Conservation (phyloP, 2,329 filamentous ascomycete species). For the Aspergillus sp. region DNA sequence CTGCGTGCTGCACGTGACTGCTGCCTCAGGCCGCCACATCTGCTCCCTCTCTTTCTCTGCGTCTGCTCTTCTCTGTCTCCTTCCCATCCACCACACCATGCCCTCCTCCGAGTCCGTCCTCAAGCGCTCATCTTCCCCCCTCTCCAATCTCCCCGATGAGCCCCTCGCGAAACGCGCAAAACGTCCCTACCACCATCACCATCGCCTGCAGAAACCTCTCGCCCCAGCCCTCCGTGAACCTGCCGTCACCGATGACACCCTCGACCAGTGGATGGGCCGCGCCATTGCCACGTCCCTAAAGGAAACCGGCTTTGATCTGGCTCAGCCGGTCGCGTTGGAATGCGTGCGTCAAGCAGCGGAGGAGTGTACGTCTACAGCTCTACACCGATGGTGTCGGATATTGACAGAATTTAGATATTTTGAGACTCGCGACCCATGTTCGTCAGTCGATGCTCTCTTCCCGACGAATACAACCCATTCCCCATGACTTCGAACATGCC, state of each 20-base stretch:
- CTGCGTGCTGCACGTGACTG: too few species aligned
- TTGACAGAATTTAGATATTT: slow-evolving; percentile 39
- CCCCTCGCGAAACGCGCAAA: slow-evolving; percentile 25
- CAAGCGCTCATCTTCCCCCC: slow-evolving; percentile 25
- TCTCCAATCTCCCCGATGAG: slow-evolving; percentile 8
- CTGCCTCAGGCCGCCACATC: too few species aligned
- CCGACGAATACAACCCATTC: slow-evolving; percentile 47
- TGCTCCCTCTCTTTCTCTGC: too few species aligned
- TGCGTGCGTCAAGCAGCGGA: slow-evolving; percentile 47
- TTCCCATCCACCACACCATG: slow-evolving; percentile 17
- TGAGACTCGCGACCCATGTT: slow-evolving; percentile 44
- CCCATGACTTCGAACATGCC: slow-evolving; percentile 49
- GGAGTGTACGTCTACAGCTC: slow-evolving; percentile 46
- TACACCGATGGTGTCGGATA: slow-evolving; percentile 4
- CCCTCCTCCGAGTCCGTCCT: slow-evolving; percentile 17
- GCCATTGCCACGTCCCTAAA: slow-evolving; percentile 45
- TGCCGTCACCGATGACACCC: slow-evolving; percentile 41
- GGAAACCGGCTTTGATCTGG: slow-evolving; percentile 46
- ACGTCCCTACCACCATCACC: slow-evolving; percentile 34
- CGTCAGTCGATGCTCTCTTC: slow-evolving; percentile 49
- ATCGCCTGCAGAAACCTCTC: slow-evolving; percentile 30
- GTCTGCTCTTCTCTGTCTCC: slow-evolving; percentile 4
- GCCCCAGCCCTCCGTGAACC: slow-evolving; percentile 25
- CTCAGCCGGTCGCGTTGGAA: slow-evolving; percentile 48
- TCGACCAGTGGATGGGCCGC: slow-evolving; percentile 46